Evolutionary conservation across 2,329 filamentous ascomycete species (phyloP), one percentile per base, ranked within the genome.

Genomic region (Purpureocillium takamizusanense): DNA sequence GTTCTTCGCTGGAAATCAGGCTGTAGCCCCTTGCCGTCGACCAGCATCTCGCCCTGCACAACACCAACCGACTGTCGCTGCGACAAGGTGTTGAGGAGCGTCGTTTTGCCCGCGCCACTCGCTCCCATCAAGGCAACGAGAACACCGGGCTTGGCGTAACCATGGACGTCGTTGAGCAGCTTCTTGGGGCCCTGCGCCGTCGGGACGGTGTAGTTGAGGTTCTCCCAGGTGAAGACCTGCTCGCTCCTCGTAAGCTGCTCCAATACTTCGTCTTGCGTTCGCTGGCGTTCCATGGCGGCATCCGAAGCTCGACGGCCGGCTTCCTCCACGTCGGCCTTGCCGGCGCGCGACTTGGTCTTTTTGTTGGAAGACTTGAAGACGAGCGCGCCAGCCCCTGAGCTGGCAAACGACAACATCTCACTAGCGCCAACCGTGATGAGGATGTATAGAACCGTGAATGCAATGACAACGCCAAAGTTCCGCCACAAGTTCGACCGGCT

Each of bases 61-160:
- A 83, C 78, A 51, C 86, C 86, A 67, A 86, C 83, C 2, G 76
- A 87, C 27, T 83, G 78, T 50, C 86, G 80, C 36, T 80, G 83
- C 23, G 84, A 83, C 16, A 90, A 68, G 3, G 81, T 79, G 56
- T 87, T 81, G 31, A 87, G 65, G 6, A 25, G 21, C 5, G 40
- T 42, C 29, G 40, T 42, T 29, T 42, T 42, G 14, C 40, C 40
- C 4, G 40, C 40, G 16, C 40, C 40, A 18, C 40, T 42, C 4
- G 40, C 40, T 8, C 40, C 40, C 40, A 42, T 42, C 3, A 42
- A 36, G 29, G 40, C 40, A 14, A 42, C 40, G 12, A 42, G 29
- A 4, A 39, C 40, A 8, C 40, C 40, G 16, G 40, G 40, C 33
- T 39, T 39, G 15, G 40, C 37, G 25, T 42, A 42, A 7, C 40